Conservation (phyloP, 805 yeast species). For the Yamadazyma sp. region DNA sequence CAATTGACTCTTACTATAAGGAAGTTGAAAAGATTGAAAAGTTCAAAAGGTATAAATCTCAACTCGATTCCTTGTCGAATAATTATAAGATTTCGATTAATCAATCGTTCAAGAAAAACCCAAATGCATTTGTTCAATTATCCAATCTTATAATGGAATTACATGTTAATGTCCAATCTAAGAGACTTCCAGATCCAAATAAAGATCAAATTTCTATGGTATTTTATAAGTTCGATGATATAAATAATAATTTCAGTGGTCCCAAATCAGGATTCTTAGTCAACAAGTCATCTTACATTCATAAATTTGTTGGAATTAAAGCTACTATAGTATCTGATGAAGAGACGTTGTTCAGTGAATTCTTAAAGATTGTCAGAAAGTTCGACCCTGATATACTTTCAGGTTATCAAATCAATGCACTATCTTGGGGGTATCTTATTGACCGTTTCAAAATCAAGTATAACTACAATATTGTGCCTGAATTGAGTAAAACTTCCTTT, state of each 20-base stretch:
- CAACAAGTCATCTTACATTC: conserved; percentile 3
- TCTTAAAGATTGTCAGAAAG: conserved; percentile 54
- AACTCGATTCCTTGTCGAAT: conserved; percentile 46
- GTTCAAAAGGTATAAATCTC: conserved; percentile 38
- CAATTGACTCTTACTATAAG: conserved; percentile 31
- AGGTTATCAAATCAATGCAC: conserved; percentile 77
- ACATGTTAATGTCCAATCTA: conserved; percentile 55
- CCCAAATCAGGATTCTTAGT: conserved; percentile 17
- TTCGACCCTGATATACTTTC: conserved; percentile 86
- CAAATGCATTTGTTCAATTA: conserved; percentile 44
- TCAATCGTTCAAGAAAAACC: conserved; percentile 29
- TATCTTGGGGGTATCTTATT: conserved; percentile 88
- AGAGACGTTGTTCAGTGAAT: conserved; percentile 37
- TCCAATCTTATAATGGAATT: conserved; percentile 66
- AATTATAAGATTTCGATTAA: conserved; percentile 35
- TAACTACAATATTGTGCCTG: conserved; percentile 52
- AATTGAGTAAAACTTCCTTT: conserved; percentile 56
- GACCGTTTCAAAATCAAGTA: conserved; percentile 52
- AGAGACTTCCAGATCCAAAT: conserved; percentile 60
- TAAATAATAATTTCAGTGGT: conserved; percentile 16
- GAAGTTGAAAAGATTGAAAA: conserved; percentile 15
- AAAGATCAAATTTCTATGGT: conserved; percentile 57
- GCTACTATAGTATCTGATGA: background rate
- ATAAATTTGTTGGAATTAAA: conserved; percentile 16
- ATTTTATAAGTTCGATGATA: conserved; percentile 59